Evolutionary conservation across 495 filamentous ascomycete genomes (phyloP).

Genomic region (Penicillium silybi): DNA sequence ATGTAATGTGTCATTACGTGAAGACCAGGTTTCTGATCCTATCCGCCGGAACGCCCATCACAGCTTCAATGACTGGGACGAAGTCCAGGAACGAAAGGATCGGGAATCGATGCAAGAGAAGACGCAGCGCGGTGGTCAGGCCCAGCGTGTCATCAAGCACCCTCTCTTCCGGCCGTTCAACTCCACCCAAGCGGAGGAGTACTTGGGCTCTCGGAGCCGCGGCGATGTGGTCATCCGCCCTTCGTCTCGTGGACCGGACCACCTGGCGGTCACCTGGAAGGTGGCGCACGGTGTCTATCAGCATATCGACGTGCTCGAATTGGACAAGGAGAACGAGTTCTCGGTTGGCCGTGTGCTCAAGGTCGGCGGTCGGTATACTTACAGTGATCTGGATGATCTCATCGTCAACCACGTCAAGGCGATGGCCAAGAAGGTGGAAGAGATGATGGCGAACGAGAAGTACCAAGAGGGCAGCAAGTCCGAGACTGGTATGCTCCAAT

Average conservation of each 20-base stretch:
- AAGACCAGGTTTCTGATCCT: conserved; percentile 70
- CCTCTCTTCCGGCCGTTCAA: conserved; percentile 93
- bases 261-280: conserved; percentile 97
- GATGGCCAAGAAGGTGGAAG: conserved; percentile 96
- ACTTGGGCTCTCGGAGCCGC: conserved; percentile 72
- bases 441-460: conserved; percentile 89
- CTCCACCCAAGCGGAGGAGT: conserved; percentile 88
- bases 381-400: conserved; percentile 93
- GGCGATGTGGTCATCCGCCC: conserved; percentile 95
- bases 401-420: conserved; percentile 96
- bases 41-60: conserved; percentile 63
- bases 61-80: conserved; percentile 80
- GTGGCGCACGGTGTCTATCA: conserved; percentile 92
- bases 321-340: conserved; percentile 95
- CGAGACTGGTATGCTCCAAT: conserved; percentile 70
- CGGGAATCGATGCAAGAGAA: conserved; percentile 72
- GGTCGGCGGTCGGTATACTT: conserved; percentile 81
- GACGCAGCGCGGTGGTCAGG: conserved; percentile 74
- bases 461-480: conserved; percentile 75
- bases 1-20: conserved; percentile 77
- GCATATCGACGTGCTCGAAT: conserved; percentile 93
- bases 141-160: conserved; percentile 93
- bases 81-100: conserved; percentile 71
- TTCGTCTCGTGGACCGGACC: conserved; percentile 88
- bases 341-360: conserved; percentile 80